A percentile compares a stretch with the other conserved stretches of the same genome.
Conservation (phyloP, 148 eudicot genomes). For the Cornus suecica region DNA sequence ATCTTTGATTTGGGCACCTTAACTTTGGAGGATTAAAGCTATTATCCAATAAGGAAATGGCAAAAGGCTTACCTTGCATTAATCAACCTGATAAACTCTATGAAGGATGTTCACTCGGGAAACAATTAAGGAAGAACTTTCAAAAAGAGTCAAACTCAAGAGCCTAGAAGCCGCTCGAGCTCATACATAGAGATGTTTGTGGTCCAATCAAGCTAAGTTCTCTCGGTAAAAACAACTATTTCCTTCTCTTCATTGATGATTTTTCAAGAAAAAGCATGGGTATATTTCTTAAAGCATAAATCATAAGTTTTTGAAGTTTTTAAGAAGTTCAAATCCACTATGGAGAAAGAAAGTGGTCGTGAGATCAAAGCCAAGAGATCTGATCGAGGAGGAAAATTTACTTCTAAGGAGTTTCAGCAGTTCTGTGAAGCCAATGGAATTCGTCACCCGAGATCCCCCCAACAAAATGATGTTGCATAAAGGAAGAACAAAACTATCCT, state of each 20-base stretch:
- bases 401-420: too few relatives aligned
- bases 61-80: neutral
- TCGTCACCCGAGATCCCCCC: too few relatives aligned
- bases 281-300: slow-evolving; percentile 6
- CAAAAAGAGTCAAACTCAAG: neutral
- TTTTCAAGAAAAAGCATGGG: slow-evolving; percentile 8
- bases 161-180: slow-evolving; percentile 8
- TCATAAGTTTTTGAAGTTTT: slow-evolving; percentile 6
- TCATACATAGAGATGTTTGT: slow-evolving; percentile 6
- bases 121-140: slow-evolving; percentile 6
- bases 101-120: slow-evolving; percentile 17
- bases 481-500: too few relatives aligned
- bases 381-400: too few relatives aligned
- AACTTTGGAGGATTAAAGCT: slow-evolving; percentile 1
- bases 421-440: too few relatives aligned
- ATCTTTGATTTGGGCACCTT: slow-evolving; percentile 7
- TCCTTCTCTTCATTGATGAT: slow-evolving; percentile 14
- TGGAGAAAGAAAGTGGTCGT: too few relatives aligned
- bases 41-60: slow-evolving; percentile 1
- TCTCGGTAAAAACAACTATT: slow-evolving; percentile 7
- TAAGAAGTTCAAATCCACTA: slow-evolving; percentile 13
- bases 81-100: slow-evolving; percentile 10
- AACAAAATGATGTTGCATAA: too few relatives aligned
- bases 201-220: slow-evolving; percentile 7
- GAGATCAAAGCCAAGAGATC: too few relatives aligned